A percentile compares a stretch with the other conserved stretches of the same genome.
These are phyloP conservation scores for Colletotrichum eleusines DNA, from an alignment of 2,329 filamentous ascomycete genomes.

Conservation along the genomic window DNA sequence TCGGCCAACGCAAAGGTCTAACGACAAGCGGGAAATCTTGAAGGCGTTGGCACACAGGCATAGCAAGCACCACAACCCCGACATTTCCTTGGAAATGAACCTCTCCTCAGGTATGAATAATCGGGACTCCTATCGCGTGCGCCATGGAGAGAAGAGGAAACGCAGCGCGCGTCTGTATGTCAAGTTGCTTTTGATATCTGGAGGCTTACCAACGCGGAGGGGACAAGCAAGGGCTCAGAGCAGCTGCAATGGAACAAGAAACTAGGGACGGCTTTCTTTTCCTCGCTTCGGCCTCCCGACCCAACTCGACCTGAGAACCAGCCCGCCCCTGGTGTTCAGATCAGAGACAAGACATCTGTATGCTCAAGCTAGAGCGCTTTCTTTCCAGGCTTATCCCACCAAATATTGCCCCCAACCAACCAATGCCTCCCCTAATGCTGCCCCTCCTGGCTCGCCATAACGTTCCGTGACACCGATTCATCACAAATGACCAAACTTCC, in stretches of 20 bases:
- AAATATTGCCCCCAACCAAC: background rate
- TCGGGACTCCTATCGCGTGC: background rate
- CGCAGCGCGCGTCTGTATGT: background rate
- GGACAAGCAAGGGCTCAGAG: background rate
- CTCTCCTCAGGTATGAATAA: background rate
- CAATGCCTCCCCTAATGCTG: background rate
- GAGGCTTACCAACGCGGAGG: background rate
- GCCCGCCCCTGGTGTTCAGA: conserved; percentile 9
- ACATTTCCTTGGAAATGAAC: background rate
- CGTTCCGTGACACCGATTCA: conserved; percentile 23
- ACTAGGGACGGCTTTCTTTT: conserved; percentile 21
- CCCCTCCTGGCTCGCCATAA: background rate
- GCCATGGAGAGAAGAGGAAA: conserved; percentile 32
- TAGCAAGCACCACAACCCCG: background rate
- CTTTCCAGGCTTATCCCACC: conserved; percentile 9
- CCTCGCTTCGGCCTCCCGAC: background rate
- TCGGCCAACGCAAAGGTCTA: background rate
- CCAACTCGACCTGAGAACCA: conserved; percentile 3
- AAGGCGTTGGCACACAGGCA: background rate
- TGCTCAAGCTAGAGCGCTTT: conserved; percentile 16
- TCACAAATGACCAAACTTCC: conserved; percentile 30
- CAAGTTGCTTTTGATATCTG: conserved; percentile 11
- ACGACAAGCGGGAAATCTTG: background rate
- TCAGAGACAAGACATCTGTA: conserved; percentile 32
- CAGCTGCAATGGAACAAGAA: conserved; percentile 13